A percentile compares a stretch with the other conserved stretches of the same genome.
Evolutionary conservation across 768 basidiomycete species (phyloP).

Genomic region (Guyanaporus albipodus): DNA sequence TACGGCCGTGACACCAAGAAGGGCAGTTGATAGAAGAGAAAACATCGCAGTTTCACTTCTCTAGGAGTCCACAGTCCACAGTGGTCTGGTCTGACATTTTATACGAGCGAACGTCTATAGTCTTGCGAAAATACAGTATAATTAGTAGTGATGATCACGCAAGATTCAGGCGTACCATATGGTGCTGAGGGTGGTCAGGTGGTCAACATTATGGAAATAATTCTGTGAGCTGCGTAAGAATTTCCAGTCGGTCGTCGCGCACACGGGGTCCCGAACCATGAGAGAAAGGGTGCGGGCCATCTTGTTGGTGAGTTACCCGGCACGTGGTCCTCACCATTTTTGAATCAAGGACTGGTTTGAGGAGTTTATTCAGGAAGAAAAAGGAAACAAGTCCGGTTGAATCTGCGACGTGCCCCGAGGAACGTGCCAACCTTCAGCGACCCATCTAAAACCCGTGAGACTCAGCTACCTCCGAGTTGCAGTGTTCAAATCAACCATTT

Average conservation of each 20-base stretch:
- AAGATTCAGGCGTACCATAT: no score
- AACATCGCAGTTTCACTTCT: conserved; percentile 16
- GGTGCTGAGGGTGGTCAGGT: conserved; percentile 3
- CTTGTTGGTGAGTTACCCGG: no score
- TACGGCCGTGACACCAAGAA: conserved; percentile 14
- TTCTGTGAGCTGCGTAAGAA: background rate
- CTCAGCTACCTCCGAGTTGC: no score
- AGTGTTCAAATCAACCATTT: no score
- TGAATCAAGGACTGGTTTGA: background rate
- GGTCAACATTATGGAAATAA: background rate
- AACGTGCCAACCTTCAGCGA: conserved; percentile 4
- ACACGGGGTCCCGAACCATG: background rate
- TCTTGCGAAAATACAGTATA: background rate
- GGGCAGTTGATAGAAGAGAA: conserved; percentile 10
- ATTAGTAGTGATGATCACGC: no score
- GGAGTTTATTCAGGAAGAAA: background rate
- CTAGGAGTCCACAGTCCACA: background rate
- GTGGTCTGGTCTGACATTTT: no score
- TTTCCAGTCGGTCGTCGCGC: no score
- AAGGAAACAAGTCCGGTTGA: background rate
- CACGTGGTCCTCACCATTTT: background rate
- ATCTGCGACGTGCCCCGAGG: background rate
- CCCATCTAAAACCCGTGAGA: no score
- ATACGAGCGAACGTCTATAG: conserved; percentile 3
- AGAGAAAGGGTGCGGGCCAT: no score